Evolutionary conservation across 129 eudicot genomes (phyloP).

Genomic region (Centella asiatica): DNA sequence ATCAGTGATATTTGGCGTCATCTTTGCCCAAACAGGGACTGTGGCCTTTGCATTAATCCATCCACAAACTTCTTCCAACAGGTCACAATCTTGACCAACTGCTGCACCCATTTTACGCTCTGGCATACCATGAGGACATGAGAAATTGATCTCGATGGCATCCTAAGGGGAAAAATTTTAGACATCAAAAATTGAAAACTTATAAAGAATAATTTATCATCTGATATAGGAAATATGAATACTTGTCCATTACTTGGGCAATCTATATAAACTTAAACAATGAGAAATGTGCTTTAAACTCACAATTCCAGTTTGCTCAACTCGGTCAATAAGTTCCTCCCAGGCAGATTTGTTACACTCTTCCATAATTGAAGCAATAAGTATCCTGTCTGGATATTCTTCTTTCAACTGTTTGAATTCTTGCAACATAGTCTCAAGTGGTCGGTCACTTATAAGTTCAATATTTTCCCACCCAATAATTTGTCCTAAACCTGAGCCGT

Average conservation of each 20-base stretch:
- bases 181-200: slow-evolving; percentile 2
- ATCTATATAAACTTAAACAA: slow-evolving; percentile 5
- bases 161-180: slow-evolving; percentile 33
- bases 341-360: slow-evolving; percentile 94
- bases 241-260: neutral
- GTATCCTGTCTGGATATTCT: slow-evolving; percentile 93
- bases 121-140: slow-evolving; percentile 99
- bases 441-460: slow-evolving; percentile 95
- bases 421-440: slow-evolving; percentile 82
- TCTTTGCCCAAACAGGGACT: slow-evolving; percentile 99
- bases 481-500: slow-evolving; percentile 90
- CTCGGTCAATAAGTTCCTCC: slow-evolving; percentile 92
- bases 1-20: slow-evolving; percentile 96
- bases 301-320: slow-evolving; percentile 92
- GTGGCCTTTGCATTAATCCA: slow-evolving; percentile 92
- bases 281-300: slow-evolving; percentile 23
- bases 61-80: slow-evolving; percentile 87
- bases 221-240: neutral
- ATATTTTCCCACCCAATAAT: slow-evolving; percentile 93
- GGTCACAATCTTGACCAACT: slow-evolving; percentile 89
- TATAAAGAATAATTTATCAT: slow-evolving; percentile 5
- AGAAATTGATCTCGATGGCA: slow-evolving; percentile 87
- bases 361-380: slow-evolving; percentile 97
- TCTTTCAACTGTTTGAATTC: slow-evolving; percentile 84
- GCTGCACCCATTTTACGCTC: slow-evolving; percentile 99